phyloP scores from a whole-genome alignment of 768 basidiomycete genomes.

The Russula brevipes region DNA sequence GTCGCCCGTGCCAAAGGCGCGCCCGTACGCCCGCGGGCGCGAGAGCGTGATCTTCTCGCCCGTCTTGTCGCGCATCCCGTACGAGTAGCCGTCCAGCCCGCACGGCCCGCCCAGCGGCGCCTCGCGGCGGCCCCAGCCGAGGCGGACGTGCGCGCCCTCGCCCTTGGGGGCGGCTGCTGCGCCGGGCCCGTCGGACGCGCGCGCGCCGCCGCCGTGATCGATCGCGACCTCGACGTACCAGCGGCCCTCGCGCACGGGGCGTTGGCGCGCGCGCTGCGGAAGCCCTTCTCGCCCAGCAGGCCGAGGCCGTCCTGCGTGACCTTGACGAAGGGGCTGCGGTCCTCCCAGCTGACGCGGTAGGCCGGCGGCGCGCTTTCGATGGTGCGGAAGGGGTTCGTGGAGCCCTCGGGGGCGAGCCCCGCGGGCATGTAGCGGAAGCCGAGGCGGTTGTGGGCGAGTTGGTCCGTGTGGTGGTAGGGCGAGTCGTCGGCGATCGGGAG shows the following conservation, averaged over 20 bases:
- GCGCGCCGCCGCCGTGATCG: slow-evolving; percentile 65
- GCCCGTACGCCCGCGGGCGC: slow-evolving; percentile 72
- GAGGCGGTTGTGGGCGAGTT: slow-evolving; percentile 65
- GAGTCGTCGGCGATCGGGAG: slow-evolving; percentile 51
- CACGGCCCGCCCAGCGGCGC: slow-evolving; percentile 90
- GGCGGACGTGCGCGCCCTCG: slow-evolving; percentile 77
- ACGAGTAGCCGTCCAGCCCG: slow-evolving; percentile 91
- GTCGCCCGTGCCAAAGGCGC: slow-evolving; percentile 72
- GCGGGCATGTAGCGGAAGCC: slow-evolving; percentile 79
- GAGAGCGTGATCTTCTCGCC: slow-evolving; percentile 90
- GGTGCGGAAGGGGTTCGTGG: slow-evolving; percentile 60
- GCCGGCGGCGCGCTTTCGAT: slow-evolving; percentile 72
- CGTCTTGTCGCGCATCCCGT: slow-evolving; percentile 84
- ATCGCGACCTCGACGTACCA: slow-evolving; percentile 95
- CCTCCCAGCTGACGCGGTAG: slow-evolving; percentile 85
- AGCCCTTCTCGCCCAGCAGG: slow-evolving; percentile 80
- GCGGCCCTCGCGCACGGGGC: slow-evolving; percentile 82
- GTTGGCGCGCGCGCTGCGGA: slow-evolving; percentile 85
- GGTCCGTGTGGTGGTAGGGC: slow-evolving; percentile 62
- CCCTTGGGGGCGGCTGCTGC: slow-evolving; percentile 25
- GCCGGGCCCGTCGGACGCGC: slow-evolving; percentile 41
- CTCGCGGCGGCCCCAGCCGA: slow-evolving; percentile 92
- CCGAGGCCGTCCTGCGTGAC: slow-evolving; percentile 75
- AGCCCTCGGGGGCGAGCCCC: slow-evolving; percentile 59
- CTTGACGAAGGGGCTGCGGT: slow-evolving; percentile 74